These are phyloP conservation scores for Blastobotrys attinorum DNA, from an alignment of 805 yeast genomes.

Conservation along the genomic window DNA sequence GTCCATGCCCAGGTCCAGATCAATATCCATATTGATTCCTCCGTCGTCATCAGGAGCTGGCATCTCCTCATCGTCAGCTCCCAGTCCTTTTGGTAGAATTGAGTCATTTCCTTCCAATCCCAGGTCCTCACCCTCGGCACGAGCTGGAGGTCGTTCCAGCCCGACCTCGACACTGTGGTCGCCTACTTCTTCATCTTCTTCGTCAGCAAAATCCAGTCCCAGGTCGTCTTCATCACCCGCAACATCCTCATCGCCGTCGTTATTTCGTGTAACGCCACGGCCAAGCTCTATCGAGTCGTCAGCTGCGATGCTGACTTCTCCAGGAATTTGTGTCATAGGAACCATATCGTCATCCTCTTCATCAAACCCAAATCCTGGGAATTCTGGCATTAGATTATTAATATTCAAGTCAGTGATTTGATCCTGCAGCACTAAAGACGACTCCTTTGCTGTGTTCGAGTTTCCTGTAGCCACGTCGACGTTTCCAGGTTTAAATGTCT, in stretches of 20 bases:
- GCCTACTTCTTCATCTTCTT: conserved; percentile 24
- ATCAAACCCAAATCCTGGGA: conserved; percentile 28
- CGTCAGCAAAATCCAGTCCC: conserved; percentile 47
- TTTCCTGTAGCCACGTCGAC: conserved; percentile 47
- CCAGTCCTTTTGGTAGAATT: not conserved
- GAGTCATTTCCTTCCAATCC: conserved; percentile 1
- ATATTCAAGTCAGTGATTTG: conserved; percentile 74
- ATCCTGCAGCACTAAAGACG: conserved; percentile 58
- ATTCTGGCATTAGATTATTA: conserved; percentile 47
- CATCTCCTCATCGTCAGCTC: not conserved
- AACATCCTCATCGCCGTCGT: conserved; percentile 23
- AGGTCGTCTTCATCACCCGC: conserved; percentile 36
- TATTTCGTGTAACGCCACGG: conserved; percentile 34
- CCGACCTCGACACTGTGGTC: conserved; percentile 38
- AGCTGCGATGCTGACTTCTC: conserved; percentile 16
- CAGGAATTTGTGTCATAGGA: not conserved
- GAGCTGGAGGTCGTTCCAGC: conserved; percentile 19
- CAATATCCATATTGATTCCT: not conserved
- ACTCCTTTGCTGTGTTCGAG: conserved; percentile 50
- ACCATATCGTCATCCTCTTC: conserved; percentile 1
- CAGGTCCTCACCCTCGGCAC: conserved; percentile 6
- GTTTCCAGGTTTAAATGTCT: conserved; percentile 33
- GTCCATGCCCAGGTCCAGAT: not conserved
- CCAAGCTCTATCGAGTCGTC: conserved; percentile 64
- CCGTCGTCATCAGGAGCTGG: not conserved